Conservation (phyloP, 345 rosid species). For the Psidium guajava region DNA sequence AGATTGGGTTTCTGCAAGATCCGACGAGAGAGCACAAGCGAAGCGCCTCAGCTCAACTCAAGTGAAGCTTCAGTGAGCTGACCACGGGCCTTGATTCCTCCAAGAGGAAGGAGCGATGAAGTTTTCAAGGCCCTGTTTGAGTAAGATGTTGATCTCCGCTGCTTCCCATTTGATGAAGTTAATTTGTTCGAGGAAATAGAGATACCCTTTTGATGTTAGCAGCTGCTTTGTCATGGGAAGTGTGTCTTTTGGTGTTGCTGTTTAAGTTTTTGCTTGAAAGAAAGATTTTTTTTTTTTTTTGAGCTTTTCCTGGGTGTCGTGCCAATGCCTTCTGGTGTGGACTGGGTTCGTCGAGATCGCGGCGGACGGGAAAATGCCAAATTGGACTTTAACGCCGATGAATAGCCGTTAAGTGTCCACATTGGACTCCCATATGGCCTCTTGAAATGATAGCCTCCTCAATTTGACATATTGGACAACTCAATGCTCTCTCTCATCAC, state of each 20-base stretch:
- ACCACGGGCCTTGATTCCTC: neutral
- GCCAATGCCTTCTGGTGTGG: neutral
- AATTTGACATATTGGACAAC: neutral
- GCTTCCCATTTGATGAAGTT: neutral
- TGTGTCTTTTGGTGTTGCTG: neutral
- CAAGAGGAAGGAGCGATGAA: neutral
- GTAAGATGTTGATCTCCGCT: neutral
- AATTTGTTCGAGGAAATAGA: neutral
- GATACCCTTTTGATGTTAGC: neutral
- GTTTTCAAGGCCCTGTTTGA: neutral
- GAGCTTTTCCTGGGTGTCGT: neutral
- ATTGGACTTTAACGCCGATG: neutral
- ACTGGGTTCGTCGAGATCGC: neutral
- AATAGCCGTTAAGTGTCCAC: neutral
- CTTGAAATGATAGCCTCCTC: neutral
- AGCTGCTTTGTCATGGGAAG: neutral
- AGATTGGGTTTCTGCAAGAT: neutral
- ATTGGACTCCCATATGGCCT: neutral
- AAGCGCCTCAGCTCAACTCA: neutral
- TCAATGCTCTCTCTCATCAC: neutral
- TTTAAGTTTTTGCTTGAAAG: neutral
- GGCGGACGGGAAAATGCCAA: neutral
- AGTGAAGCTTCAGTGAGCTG: neutral
- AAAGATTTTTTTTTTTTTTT: neutral
- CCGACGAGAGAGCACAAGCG: neutral